Evolutionary conservation across 208 protist species (phyloP).

Genomic region (Leishmania martiniquensis): DNA sequence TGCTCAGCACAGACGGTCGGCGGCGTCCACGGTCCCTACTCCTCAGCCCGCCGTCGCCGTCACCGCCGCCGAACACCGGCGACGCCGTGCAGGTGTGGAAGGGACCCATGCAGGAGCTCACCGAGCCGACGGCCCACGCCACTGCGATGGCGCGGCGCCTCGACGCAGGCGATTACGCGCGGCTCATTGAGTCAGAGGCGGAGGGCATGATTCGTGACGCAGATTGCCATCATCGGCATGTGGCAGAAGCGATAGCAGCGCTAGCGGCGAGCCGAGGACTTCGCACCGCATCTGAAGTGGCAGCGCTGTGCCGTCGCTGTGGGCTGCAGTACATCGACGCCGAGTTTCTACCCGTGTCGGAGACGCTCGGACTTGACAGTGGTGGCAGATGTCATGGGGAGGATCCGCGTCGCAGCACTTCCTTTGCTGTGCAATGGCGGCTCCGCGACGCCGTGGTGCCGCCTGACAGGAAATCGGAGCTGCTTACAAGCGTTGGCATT

Average conservation of each 20-base stretch:
- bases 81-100: constrained; percentile 8
- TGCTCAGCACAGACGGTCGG: neutral
- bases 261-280: constrained; percentile 25
- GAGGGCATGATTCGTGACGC: constrained; percentile 32
- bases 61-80: neutral
- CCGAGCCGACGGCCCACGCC: neutral
- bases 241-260: constrained; percentile 26
- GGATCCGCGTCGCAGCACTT: constrained; percentile 2
- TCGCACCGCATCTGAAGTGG: constrained; percentile 22
- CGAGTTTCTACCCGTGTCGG: constrained; percentile 50
- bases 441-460: constrained; percentile 22
- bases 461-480: constrained; percentile 1
- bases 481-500: constrained; percentile 39
- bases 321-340: constrained; percentile 62
- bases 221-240: constrained; percentile 25
- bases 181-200: constrained; percentile 13
- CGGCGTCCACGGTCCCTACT: neutral
- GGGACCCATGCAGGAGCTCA: constrained; percentile 37
- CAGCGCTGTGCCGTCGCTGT: constrained; percentile 39
- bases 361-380: constrained; percentile 29
- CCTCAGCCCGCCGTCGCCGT: neutral
- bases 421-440: constrained; percentile 42
- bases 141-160: neutral
- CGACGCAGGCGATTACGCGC: neutral
- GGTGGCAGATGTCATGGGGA: constrained; percentile 29